Percentiles rank a stretch among this genome's conserved stretches.
These are phyloP conservation scores for Picea abies DNA, from an alignment of 83 land plant species.

Conservation along the genomic window DNA sequence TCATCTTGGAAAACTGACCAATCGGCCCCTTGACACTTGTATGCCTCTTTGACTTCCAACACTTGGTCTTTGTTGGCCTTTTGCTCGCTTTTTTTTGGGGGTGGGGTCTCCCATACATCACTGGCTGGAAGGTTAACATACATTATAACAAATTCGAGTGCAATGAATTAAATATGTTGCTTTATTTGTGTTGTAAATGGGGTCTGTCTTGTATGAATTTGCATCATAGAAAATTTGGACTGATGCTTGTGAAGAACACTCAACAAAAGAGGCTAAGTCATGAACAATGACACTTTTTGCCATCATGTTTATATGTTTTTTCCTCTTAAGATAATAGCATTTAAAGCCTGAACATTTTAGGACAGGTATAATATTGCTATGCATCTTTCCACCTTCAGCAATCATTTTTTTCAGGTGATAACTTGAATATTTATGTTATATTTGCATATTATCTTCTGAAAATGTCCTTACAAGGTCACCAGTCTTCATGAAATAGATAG, in stretches of 20 bases:
- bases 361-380: not conserved
- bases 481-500: not conserved
- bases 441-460: not conserved
- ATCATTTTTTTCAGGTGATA: not conserved
- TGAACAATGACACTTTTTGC: not conserved
- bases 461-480: not conserved
- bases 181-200: not conserved
- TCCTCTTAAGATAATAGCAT: not conserved
- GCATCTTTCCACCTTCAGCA: not conserved
- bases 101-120: not conserved
- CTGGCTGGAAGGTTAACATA: not conserved
- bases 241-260: not conserved
- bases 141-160: not conserved
- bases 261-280: not conserved
- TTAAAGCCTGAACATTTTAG: not conserved
- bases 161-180: not conserved
- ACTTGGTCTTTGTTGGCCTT: too few relatives aligned
- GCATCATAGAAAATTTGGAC: not conserved
- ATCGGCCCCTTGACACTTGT: too few relatives aligned
- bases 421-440: not conserved
- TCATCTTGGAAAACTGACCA: too few relatives aligned
- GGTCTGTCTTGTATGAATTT: not conserved
- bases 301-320: not conserved
- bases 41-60: too few relatives aligned
- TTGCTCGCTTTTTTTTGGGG: too few relatives aligned